Conservation (phyloP, 2,329 filamentous ascomycete species). For the Phaeoacremonium minimum region DNA sequence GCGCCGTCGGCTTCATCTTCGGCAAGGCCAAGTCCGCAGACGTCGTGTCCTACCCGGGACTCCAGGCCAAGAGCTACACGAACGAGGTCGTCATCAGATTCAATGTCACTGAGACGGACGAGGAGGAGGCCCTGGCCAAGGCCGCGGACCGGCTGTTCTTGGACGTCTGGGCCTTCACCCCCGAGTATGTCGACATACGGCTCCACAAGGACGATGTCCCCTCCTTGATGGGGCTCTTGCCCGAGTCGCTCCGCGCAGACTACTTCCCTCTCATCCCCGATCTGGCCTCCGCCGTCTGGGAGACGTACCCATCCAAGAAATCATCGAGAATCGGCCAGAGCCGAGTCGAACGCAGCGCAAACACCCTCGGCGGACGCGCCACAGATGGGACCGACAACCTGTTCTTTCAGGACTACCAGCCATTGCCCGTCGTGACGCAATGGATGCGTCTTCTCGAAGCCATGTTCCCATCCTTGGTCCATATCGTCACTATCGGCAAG, state of each 20-base stretch:
- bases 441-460: slow-evolving; percentile 91
- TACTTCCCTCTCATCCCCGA: slow-evolving; percentile 77
- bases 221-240: slow-evolving; percentile 75
- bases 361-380: slow-evolving; percentile 12
- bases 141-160: slow-evolving; percentile 73
- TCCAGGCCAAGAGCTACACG: slow-evolving; percentile 49
- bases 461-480: slow-evolving; percentile 81
- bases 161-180: slow-evolving; percentile 85
- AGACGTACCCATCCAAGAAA: slow-evolving; percentile 64
- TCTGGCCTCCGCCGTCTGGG: slow-evolving; percentile 70
- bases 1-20: slow-evolving; percentile 44
- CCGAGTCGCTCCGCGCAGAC: slow-evolving; percentile 64
- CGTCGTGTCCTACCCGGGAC: slow-evolving; percentile 14
- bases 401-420: slow-evolving; percentile 92
- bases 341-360: slow-evolving; percentile 14
- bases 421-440: slow-evolving; percentile 72
- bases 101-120: slow-evolving; percentile 64
- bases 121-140: slow-evolving; percentile 67
- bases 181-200: slow-evolving; percentile 80
- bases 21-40: slow-evolving; percentile 33
- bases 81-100: slow-evolving; percentile 88
- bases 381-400: slow-evolving; percentile 57
- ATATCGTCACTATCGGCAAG: slow-evolving; percentile 72
- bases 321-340: slow-evolving; percentile 39
- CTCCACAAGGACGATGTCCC: slow-evolving; percentile 71